Evolutionary conservation across 306 rosid species (phyloP), one percentile per base, ranked within the genome.

Genomic region (Rosa lucieae): DNA sequence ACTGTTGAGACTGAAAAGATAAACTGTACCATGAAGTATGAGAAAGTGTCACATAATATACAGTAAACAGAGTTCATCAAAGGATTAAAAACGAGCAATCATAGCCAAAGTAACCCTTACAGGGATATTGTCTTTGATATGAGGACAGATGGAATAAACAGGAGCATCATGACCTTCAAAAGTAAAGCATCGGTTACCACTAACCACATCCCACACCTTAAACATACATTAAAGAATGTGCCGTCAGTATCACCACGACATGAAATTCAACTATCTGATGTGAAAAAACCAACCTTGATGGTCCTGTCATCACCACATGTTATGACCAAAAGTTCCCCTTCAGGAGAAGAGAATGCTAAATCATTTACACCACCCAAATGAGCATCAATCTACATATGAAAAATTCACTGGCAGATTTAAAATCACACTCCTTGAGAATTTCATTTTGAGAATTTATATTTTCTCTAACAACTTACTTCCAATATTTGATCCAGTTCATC

Each of bases 301-400:
- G 90, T 93, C 84, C 86, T 93, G 84, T 93, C 97, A 63, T 93
- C 98, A 39, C 97, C 98, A 46, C 98, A 91, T 32, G 98, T 91
- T 73, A 88, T 86, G 61, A 89, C 92, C 80, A 92, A 88, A 47
- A 91, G 88, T 82, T 84, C 91, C 81, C 84, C 89, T 71, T 87
- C 70, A 56, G 94, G 94, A 78, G 85, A 88, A 58, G 94, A 88
- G 84, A 93, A 93, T 80, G 98, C 96, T 10, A 93, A 78, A 84
- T 93, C 98, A 71, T 93, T 93, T 72, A 89, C 94, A 78, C 92
- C 87, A 8, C 98, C 98, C 10, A 78, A 32, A 32, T 91, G 97
- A 62, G 97, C 96, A 82, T 91, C 94, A 80, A 88, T 91, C 98
- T 93, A 82, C 13, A 77, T 42, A 46, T 40, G 52, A 70, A 14